These are phyloP conservation scores for Aureococcus anophagefferens DNA, from an alignment of 108 stramenopile genomes.

Conservation along the genomic window DNA sequence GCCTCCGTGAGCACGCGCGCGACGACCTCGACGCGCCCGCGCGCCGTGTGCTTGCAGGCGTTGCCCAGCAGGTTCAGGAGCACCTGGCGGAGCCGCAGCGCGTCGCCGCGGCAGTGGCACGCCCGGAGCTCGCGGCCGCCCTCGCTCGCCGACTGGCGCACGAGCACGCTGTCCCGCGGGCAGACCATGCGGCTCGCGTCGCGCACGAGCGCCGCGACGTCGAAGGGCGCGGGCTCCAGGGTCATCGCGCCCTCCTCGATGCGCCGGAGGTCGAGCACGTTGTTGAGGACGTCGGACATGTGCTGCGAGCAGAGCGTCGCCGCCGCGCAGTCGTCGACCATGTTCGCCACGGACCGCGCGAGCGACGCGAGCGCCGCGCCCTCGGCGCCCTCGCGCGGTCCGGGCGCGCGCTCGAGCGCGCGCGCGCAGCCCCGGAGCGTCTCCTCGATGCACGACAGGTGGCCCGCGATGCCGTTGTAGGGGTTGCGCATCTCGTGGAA, in stretches of 20 bases:
- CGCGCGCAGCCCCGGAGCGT: no score
- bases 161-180: conserved; percentile 40
- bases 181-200: conserved; percentile 48
- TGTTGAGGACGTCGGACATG: conserved; percentile 65
- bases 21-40: conserved; percentile 38
- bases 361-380: no score
- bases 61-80: conserved; percentile 58
- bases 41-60: conserved; percentile 58
- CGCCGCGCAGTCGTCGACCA: no score
- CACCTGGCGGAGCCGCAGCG: conserved; percentile 55
- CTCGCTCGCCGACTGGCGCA: conserved; percentile 26
- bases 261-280: conserved; percentile 55
- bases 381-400: no score
- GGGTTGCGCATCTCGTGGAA: no score
- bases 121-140: conserved; percentile 10
- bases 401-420: no score
- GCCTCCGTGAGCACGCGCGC: conserved; percentile 27
- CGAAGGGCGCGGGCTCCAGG: conserved; percentile 27
- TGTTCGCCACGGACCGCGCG: no score
- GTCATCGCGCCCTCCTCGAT: conserved; percentile 65
- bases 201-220: conserved; percentile 20
- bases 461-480: no score
- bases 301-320: conserved; percentile 39
- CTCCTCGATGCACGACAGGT: no score
- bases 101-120: conserved; percentile 51